phyloP scores from a whole-genome alignment of 345 rosid species.

The Boechera retrofracta region DNA sequence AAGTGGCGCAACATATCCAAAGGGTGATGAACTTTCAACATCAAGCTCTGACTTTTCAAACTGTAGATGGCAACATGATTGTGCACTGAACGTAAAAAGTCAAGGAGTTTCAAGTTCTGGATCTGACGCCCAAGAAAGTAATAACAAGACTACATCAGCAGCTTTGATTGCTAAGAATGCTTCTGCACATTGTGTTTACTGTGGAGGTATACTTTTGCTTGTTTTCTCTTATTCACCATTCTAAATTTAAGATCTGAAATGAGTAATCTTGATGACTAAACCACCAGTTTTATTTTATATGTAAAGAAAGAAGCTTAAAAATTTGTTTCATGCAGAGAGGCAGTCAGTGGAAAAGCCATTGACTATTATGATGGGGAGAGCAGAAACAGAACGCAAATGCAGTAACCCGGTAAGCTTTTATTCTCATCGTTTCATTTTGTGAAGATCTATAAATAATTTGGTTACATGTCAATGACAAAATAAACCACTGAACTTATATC shows the following conservation, averaged over 20 bases:
- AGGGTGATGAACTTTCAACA: slow-evolving; percentile 58
- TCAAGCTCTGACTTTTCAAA: slow-evolving; percentile 59
- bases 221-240: slow-evolving; percentile 20
- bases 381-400: slow-evolving; percentile 43
- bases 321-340: slow-evolving; percentile 52
- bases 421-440: slow-evolving; percentile 30
- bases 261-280: slow-evolving; percentile 15
- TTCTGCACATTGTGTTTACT: slow-evolving; percentile 37
- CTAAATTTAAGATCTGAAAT: slow-evolving; percentile 19
- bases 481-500: slow-evolving; percentile 32
- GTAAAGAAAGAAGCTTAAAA: slow-evolving; percentile 31
- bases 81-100: slow-evolving; percentile 30
- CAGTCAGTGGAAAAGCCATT: slow-evolving; percentile 45
- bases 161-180: slow-evolving; percentile 50
- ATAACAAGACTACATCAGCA: slow-evolving; percentile 34
- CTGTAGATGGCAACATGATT: slow-evolving; percentile 44
- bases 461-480: slow-evolving; percentile 31
- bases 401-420: slow-evolving; percentile 49
- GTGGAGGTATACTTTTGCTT: slow-evolving; percentile 52
- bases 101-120: slow-evolving; percentile 37
- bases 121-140: slow-evolving; percentile 43
- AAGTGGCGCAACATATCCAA: slow-evolving; percentile 51
- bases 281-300: slow-evolving; percentile 10
- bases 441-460: slow-evolving; percentile 16
- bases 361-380: slow-evolving; percentile 44